phyloP scores from a whole-genome alignment of 495 filamentous ascomycete species.

The Penicillium paradoxum region DNA sequence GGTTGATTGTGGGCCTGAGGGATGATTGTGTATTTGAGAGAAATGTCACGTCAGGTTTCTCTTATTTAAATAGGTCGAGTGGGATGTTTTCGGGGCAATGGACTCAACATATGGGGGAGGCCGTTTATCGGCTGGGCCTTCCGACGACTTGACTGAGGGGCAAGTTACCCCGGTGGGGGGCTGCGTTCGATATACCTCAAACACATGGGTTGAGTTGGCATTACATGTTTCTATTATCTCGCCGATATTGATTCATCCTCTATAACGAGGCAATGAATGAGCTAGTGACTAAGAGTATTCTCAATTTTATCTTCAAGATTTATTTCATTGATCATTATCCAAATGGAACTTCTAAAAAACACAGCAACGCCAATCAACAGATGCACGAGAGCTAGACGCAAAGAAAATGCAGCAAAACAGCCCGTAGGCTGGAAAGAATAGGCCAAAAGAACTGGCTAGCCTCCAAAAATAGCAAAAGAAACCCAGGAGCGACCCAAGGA shows the following conservation, averaged over 20 bases:
- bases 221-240: too few species aligned
- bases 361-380: neutral
- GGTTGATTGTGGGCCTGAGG: neutral
- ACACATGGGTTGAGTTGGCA: too few species aligned
- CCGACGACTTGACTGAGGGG: conserved; percentile 6
- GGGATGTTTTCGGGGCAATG: neutral
- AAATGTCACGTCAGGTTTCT: neutral
- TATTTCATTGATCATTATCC: conserved; percentile 15
- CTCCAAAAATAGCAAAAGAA: conserved; percentile 1
- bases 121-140: neutral
- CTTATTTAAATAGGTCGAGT: neutral
- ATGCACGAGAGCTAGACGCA: conserved; percentile 17
- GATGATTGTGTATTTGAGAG: neutral
- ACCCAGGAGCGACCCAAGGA: neutral
- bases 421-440: conserved; percentile 6
- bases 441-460: conserved; percentile 1
- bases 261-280: too few species aligned
- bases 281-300: neutral
- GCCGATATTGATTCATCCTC: too few species aligned
- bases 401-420: conserved; percentile 12
- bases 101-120: neutral
- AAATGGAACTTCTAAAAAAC: neutral
- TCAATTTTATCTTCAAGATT: neutral
- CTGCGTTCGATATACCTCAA: neutral
- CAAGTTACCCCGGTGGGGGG: neutral